Conservation (phyloP, 176 grass and related monocot species). For the Cenchrus fungigraminus region DNA sequence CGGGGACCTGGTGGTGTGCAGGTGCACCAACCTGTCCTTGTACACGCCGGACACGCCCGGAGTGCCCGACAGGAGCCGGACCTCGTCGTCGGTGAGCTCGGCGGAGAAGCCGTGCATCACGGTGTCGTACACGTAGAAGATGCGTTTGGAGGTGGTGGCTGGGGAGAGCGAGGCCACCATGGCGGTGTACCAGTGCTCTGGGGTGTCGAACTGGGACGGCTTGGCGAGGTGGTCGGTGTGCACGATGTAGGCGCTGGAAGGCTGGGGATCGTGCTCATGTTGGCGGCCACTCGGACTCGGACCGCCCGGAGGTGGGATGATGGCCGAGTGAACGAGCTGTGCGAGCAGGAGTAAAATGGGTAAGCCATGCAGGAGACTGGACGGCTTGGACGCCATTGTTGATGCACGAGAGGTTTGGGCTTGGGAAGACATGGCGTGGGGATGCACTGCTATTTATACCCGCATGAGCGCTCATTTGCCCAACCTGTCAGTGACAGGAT, state of each 20-base stretch:
- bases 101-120: conserved; percentile 35
- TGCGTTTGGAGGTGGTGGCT: background rate
- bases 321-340: background rate
- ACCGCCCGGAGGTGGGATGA: background rate
- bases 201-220: background rate
- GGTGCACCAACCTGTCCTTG: background rate
- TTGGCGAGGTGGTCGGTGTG: background rate
- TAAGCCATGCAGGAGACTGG: background rate
- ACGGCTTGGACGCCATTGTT: background rate
- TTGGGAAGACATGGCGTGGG: background rate
- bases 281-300: background rate
- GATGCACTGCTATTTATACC: background rate
- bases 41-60: conserved; percentile 28
- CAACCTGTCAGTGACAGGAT: too few species aligned
- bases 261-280: background rate
- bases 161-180: background rate
- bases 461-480: background rate
- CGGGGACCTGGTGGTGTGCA: conserved; percentile 38
- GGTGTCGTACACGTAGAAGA: conserved; percentile 18
- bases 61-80: background rate
- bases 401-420: background rate
- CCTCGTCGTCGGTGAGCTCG: conserved; percentile 26
- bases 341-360: background rate
- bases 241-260: conserved; percentile 24
- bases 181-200: background rate